Base-by-base conservation (phyloP, 2,329 filamentous ascomycete species). In the Colletotrichum sojae region DNA sequence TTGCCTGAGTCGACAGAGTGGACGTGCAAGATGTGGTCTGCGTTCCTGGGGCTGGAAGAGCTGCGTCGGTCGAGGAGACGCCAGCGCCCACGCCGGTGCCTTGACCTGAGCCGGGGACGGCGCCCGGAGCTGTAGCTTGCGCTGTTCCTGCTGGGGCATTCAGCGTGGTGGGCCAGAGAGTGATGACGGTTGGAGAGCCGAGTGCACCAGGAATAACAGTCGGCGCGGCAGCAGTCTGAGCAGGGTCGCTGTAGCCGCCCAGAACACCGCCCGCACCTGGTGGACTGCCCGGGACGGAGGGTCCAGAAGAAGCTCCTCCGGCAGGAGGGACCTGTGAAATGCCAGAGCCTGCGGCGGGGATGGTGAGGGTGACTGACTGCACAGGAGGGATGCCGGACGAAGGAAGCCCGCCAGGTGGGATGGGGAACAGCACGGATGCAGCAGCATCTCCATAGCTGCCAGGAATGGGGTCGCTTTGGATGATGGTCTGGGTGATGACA, bases 171-270 rank as follows among this genome's bases (percentile, higher is more conserved):
- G 65, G 65, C 65, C 65, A 68, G 25, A 69, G 48, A n/a, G 66
- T 69, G 4, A 66, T 48, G 15, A 60, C 62, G 36, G 55, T 55
- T 16, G 54, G 54, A 12, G 54, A 36, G 43, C 31, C 39, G 15
- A 43, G 16, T 13, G 54, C 31, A 4, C 27, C 62, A 22, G 66
- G 36, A n/a, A 57, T 16, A n/a, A 36, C 46, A 59, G 49, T 31
- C 25, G 61, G 18, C 9, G 40, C 40, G 8, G 52, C 48, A 54
- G 25, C 36, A 6, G 22, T 52, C 48, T 58, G 45, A 9, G 45
- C 46, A 27, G 52, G 27, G 12, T 67, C 63, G 18, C 52, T 43
- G 56, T 67, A 67, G 20, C 67, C 63, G 25, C 67, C 67, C 6
- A 40, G 54, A 13, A 69, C 27, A 16, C n/a, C 48, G n/a, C 13